A percentile compares a stretch with the other conserved stretches of the same genome.
phyloP scores from a whole-genome alignment of 2,329 filamentous ascomycete species.

The Akanthomyces lecanii region DNA sequence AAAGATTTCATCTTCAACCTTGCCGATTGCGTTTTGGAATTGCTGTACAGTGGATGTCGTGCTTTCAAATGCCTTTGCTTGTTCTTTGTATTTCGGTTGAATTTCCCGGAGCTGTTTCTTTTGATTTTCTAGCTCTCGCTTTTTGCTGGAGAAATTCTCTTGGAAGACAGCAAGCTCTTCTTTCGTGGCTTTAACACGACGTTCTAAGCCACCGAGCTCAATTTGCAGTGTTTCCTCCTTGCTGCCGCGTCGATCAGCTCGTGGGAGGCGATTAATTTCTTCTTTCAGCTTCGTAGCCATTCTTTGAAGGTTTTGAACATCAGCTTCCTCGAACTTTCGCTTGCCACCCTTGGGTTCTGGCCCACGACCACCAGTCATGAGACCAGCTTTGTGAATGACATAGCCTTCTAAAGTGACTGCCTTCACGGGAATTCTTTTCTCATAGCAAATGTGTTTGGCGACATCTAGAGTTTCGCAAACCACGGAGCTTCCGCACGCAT shows the following conservation, averaged over 20 bases:
- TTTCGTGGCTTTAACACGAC: constrained; percentile 65
- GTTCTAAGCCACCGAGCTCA: constrained; percentile 75
- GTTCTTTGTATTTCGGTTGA: constrained; percentile 72
- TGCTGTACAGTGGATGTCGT: constrained; percentile 47
- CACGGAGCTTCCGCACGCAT: constrained; percentile 90
- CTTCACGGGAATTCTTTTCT: constrained; percentile 80
- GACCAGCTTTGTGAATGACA: constrained; percentile 91
- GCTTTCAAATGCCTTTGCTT: constrained; percentile 62
- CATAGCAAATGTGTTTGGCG: constrained; percentile 86
- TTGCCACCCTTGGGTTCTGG: constrained; percentile 69
- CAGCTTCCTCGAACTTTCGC: constrained; percentile 82
- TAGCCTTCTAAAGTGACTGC: constrained; percentile 93
- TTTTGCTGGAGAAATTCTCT: constrained; percentile 79
- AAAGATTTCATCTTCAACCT: constrained; percentile 87
- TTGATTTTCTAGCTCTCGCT: constrained; percentile 71
- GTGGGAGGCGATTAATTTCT: constrained; percentile 76
- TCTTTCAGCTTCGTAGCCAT: constrained; percentile 70
- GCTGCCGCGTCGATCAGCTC: constrained; percentile 66
- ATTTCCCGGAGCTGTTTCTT: constrained; percentile 70
- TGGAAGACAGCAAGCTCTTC: constrained; percentile 75
- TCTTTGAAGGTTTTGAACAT: constrained; percentile 79
- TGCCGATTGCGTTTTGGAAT: constrained; percentile 61
- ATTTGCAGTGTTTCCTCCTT: constrained; percentile 79
- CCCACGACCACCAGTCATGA: constrained; percentile 93
- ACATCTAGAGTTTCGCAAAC: constrained; percentile 85